Evolutionary conservation across 192 early-diverging fungal species (phyloP), one percentile per base, ranked within the genome.

Genomic region (Funneliformis geosporum): DNA sequence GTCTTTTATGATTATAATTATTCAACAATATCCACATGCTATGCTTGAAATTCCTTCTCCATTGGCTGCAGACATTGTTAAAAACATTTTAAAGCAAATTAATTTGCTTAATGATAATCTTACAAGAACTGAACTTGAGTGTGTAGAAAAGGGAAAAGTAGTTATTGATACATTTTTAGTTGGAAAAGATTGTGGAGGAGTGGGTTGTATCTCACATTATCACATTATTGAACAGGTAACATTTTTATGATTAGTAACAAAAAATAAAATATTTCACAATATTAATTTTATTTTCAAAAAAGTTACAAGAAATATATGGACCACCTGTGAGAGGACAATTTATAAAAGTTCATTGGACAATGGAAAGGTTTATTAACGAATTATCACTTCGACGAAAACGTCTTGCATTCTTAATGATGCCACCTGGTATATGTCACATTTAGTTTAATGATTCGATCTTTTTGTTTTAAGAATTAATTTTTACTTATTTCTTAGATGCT

Each of bases 351-450:
- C 89, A 90, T 80, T 90, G 89, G 89, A 85, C 89, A 14, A 84
- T 90, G 83, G 89, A 90, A 46, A 78, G 82, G 43, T 88, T 90
- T 76, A 82, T 89, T 44, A 87, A 86, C 33, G 84, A 88, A n/a
- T 74, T 90, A 23, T 85, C 85, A n/a, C 84, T 81, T 73, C 86
- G 89, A 46, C 80, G 89, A 38, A 82, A 83, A 10, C 80, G 85
- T 60, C 75, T 90, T 25, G 83, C 86, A 1, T 84, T 84, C 23
- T 80, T 90, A 40, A 85, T 88, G 80, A 90, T 90, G 83, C 88
- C 89, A 27, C 89, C 89, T 42, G 83, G 83, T 80, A 71, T 64
- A 27, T 75, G n/a, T 50, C 18, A 69, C 5, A 47, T 59, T 8
- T n/a, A 16, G 28, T 28, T 73, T 28, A 16, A 50, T 33, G 25